phyloP scores from a whole-genome alignment of 495 filamentous ascomycete species.

The Lepraria neglecta region DNA sequence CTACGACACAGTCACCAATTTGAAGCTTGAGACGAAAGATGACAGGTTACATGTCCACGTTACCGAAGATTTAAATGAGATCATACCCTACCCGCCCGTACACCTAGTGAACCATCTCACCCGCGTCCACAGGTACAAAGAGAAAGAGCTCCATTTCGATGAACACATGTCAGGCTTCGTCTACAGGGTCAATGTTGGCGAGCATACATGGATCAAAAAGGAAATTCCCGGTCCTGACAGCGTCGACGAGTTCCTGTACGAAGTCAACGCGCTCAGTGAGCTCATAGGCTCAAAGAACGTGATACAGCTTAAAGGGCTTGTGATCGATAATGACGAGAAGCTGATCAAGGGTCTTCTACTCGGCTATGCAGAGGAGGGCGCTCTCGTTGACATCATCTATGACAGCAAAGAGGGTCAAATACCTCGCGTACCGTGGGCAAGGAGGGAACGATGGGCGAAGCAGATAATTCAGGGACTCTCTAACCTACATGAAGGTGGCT shows the following conservation, averaged over 20 bases:
- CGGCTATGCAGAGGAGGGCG: conserved; percentile 79
- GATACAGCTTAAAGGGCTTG: conserved; percentile 80
- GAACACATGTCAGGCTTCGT: conserved; percentile 95
- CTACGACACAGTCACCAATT: conserved; percentile 90
- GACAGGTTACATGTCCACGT: conserved; percentile 93
- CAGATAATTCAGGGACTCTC: conserved; percentile 87
- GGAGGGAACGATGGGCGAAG: conserved; percentile 82
- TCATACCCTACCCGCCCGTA: conserved; percentile 76
- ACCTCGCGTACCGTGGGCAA: conserved; percentile 55
- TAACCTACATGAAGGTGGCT: conserved; percentile 92
- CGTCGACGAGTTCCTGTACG: conserved; percentile 95
- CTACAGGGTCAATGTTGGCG: conserved; percentile 76
- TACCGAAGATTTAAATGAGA: conserved; percentile 96
- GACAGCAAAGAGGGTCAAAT: conserved; percentile 50
- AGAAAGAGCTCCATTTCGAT: conserved; percentile 65
- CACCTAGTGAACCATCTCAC: conserved; percentile 67
- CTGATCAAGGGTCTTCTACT: conserved; percentile 87
- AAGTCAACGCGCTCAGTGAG: conserved; percentile 86
- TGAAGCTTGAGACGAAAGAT: conserved; percentile 87
- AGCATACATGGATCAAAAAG: conserved; percentile 81
- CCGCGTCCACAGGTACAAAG: conserved; percentile 45
- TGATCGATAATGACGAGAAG: conserved; percentile 71
- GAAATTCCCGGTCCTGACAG: conserved; percentile 96
- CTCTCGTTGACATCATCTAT: conserved; percentile 85
- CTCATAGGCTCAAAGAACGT: conserved; percentile 68